phyloP scores from a whole-genome alignment of 2,329 filamentous ascomycete genomes.

The Colletotrichum lentis region DNA sequence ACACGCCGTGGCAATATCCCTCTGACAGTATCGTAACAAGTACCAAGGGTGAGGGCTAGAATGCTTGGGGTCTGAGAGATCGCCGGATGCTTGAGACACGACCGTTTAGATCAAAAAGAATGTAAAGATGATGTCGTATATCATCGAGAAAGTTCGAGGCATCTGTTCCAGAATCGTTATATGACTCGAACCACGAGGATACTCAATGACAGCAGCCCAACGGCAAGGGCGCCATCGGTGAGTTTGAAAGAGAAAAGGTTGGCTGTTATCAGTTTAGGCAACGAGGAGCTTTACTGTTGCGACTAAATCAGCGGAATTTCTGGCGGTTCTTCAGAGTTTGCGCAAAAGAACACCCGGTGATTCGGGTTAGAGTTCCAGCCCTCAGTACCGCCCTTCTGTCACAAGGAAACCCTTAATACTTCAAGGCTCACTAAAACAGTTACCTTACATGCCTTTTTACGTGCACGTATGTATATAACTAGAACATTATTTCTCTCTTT shows the following conservation, averaged over 20 bases:
- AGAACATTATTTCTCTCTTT: too few relatives aligned
- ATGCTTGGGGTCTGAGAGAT: conserved; percentile 42
- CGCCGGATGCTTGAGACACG: conserved; percentile 40
- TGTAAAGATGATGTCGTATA: conserved; percentile 45
- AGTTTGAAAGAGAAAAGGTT: conserved; percentile 36
- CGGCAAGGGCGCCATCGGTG: conserved; percentile 43
- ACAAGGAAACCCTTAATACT: too few relatives aligned
- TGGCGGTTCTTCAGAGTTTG: conserved; percentile 44
- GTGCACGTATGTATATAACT: too few relatives aligned
- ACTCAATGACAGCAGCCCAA: conserved; percentile 44
- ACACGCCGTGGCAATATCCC: neutral
- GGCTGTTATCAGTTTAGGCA: neutral
- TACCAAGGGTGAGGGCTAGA: conserved; percentile 44
- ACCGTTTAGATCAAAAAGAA: conserved; percentile 44
- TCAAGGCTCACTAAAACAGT: too few relatives aligned
- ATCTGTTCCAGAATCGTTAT: conserved; percentile 40
- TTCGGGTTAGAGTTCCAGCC: conserved; percentile 46
- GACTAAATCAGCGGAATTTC: conserved; percentile 44
- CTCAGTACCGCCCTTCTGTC: conserved; percentile 42
- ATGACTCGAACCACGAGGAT: conserved; percentile 42
- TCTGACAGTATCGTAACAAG: conserved; percentile 40
- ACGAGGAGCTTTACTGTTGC: conserved; percentile 37
- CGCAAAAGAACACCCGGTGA: conserved; percentile 43
- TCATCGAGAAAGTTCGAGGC: conserved; percentile 36
- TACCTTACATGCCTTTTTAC: too few relatives aligned